phyloP scores from a whole-genome alignment of 495 filamentous ascomycete species.

The Talaromyces thailandensis region DNA sequence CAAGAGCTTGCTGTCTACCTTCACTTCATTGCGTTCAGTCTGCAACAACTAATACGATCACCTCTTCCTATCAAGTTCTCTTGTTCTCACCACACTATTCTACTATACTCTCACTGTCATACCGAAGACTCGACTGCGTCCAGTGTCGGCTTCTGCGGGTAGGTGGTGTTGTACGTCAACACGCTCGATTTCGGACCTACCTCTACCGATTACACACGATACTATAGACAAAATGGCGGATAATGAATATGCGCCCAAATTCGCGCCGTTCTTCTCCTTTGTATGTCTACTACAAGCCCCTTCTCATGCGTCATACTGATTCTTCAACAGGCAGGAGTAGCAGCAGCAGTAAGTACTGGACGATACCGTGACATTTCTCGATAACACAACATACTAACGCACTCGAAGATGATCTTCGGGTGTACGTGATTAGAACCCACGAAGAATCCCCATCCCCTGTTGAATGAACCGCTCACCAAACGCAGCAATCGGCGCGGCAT shows the following conservation, averaged over 20 bases:
- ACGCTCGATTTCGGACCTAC: not conserved
- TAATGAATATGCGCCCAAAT: slow-evolving; percentile 68
- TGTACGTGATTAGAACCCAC: slow-evolving; percentile 49
- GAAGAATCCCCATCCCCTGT: not conserved
- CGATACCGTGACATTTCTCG: not conserved
- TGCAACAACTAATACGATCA: not conserved
- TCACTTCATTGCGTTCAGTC: not conserved
- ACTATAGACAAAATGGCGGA: slow-evolving; percentile 48
- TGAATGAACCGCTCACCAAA: slow-evolving; percentile 12
- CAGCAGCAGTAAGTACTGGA: slow-evolving; percentile 73
- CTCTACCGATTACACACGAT: not conserved
- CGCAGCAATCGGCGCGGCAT: slow-evolving; percentile 84
- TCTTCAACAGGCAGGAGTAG: slow-evolving; percentile 65
- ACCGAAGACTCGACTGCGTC: not conserved
- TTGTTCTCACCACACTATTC: too few species aligned
- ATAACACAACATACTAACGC: slow-evolving; percentile 16
- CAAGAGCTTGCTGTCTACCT: not conserved
- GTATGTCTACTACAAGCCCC: slow-evolving; percentile 40
- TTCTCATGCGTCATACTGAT: slow-evolving; percentile 26
- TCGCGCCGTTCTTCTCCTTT: slow-evolving; percentile 97
- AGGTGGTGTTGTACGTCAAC: not conserved
- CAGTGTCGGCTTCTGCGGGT: not conserved
- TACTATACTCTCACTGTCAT: too few species aligned
- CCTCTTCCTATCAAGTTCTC: not conserved
- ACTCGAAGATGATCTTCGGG: slow-evolving; percentile 70